Evolutionary conservation across 495 filamentous ascomycete species (phyloP), one percentile per base, ranked within the genome.

Genomic region (Penicillium alfredii): DNA sequence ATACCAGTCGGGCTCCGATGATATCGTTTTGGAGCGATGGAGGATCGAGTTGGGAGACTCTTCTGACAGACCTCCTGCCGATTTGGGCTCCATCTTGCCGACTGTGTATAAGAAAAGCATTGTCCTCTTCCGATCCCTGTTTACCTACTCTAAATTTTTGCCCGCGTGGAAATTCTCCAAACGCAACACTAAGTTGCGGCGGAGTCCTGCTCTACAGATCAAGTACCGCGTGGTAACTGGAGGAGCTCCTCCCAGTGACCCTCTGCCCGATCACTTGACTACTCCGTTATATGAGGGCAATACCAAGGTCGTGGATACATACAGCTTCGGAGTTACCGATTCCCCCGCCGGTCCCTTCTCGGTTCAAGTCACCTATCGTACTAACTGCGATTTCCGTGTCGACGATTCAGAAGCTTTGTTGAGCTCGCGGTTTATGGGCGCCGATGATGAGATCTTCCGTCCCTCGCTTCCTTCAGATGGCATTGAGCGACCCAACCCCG

Each of bases 61-160:
- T 10, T 58, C 68, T n/a, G 68, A 70, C 31, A 55, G 64, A 25
- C 57, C 69, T 17, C 71, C 78, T 10, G 46, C 51, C 20, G 85
- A 92, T 45, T 74, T 87, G 47, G 77, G 72, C 21, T 69, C 77
- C 19, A 74, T 76, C 12, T 66, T 96, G 30, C 88, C 92, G 4
- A 90, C 86, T 14, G 80, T 92, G 40, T 98, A 98, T 69, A 98
- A 97, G 67, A 88, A 90, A 64, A 82, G 80, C 49, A 92, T 98
- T 42, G 82, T 97, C 37, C 75, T 97, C 43, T 96, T 97, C 62
- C 76, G 93, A 40, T 88, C 88, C 6, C 72, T 98, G n/a, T 96
- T 87, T 60, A 73, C 86, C 9, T 84, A 81, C 34, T 76, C 85
- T 16, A 84, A 83, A 47, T 74, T 95, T 38, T 60, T 94, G 46